These are phyloP conservation scores for Chenopodium berlandieri DNA, from an alignment of 148 eudicot species.

Conservation along the genomic window DNA sequence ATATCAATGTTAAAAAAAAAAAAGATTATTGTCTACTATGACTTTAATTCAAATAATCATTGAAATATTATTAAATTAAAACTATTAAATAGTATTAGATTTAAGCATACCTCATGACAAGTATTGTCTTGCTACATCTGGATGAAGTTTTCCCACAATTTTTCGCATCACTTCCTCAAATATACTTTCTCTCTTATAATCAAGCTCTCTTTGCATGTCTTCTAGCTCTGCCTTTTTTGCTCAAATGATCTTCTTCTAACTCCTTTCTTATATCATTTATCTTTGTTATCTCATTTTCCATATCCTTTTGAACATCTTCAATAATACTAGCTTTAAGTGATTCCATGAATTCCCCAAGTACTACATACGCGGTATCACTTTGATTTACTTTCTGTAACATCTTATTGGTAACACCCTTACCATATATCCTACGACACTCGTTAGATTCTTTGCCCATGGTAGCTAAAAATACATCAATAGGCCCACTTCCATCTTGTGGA, in stretches of 20 bases:
- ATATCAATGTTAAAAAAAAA: too few species aligned
- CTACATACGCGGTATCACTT: background rate
- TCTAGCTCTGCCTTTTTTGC: conserved; percentile 11
- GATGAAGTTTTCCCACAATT: background rate
- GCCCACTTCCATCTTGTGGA: background rate
- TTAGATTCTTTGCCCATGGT: conserved; percentile 14
- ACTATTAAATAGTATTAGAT: background rate
- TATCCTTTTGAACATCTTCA: conserved; percentile 3
- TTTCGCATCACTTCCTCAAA: background rate
- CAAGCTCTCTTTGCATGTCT: conserved; percentile 1
- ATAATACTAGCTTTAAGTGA: background rate
- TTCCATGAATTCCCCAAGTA: background rate
- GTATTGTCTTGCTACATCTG: conserved; percentile 2
- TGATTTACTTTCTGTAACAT: background rate
- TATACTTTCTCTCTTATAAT: background rate
- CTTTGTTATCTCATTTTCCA: background rate
- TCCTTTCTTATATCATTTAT: background rate
- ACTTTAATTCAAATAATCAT: too few species aligned
- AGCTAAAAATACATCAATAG: background rate
- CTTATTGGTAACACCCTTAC: conserved; percentile 14
- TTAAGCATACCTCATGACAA: conserved; percentile 3
- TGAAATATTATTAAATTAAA: too few species aligned
- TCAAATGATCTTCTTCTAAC: conserved; percentile 5
- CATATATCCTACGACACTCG: conserved; percentile 9
- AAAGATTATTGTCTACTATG: too few species aligned